Conservation (phyloP, 2,329 filamentous ascomycete species). For the Neonectria ditissima region DNA sequence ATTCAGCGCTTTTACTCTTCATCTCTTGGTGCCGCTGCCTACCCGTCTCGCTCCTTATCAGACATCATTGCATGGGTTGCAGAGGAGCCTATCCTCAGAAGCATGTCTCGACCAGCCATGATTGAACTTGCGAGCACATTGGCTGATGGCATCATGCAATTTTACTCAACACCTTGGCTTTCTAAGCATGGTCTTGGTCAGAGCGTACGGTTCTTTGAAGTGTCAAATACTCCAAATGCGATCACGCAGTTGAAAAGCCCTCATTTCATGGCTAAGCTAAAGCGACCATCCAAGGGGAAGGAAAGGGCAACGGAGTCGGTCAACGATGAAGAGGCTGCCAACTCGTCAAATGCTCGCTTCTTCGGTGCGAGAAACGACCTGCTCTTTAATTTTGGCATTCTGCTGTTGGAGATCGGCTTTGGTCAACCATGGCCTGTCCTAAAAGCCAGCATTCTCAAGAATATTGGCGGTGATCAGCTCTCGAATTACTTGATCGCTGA, state of each 20-base stretch:
- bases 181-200: neutral
- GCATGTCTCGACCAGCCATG: neutral
- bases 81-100: neutral
- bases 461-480: neutral
- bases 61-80: neutral
- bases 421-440: neutral
- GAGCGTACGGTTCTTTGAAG: neutral
- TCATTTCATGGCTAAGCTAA: neutral
- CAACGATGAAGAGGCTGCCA: neutral
- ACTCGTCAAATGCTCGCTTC: neutral
- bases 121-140: neutral
- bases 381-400: neutral
- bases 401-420: neutral
- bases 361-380: neutral
- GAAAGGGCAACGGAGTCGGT: neutral
- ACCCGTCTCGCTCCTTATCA: neutral
- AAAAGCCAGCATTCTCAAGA: neutral
- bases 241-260: neutral
- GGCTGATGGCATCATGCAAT: neutral
- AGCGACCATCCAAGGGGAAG: neutral
- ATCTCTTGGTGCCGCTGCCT: neutral
- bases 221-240: neutral
- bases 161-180: neutral
- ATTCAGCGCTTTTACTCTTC: neutral
- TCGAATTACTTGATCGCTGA: neutral